These are phyloP conservation scores for Panicum virgatum DNA, from an alignment of 202 grass and related monocot genomes.

Conservation along the genomic window DNA sequence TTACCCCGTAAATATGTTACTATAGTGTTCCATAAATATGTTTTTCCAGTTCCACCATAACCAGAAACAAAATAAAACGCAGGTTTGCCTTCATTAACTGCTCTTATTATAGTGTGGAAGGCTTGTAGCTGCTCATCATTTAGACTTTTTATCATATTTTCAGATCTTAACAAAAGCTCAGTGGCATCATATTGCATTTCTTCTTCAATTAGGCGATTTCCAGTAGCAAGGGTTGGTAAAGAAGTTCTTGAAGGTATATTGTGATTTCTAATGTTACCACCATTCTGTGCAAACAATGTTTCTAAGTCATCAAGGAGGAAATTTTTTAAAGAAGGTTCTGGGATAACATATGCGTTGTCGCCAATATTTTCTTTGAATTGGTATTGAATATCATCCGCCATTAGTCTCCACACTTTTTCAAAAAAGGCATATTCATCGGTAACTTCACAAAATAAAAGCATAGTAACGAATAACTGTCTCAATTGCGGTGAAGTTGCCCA, in stretches of 20 bases:
- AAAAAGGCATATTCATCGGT: fast-evolving
- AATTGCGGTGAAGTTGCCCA: background rate
- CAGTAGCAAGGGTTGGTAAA: fast-evolving
- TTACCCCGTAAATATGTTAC: fast-evolving
- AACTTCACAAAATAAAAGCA: background rate
- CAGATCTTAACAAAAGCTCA: background rate
- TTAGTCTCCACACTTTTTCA: background rate
- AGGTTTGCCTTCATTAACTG: background rate
- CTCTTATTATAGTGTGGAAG: fast-evolving
- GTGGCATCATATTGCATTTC: background rate
- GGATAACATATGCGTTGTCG: fast-evolving
- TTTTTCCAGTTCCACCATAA: background rate
- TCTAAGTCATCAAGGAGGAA: background rate
- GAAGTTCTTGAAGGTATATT: background rate
- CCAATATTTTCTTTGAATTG: fast-evolving
- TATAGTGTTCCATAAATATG: background rate
- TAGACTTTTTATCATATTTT: fast-evolving
- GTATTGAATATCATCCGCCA: background rate
- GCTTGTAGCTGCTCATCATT: fast-evolving
- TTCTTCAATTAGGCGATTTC: background rate
- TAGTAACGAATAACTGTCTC: background rate
- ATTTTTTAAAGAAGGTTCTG: fast-evolving
- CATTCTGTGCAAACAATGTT: background rate
- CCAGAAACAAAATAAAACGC: background rate
- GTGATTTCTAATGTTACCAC: background rate